These are phyloP conservation scores for Arthrobotrys sinensis DNA, from an alignment of 2,329 filamentous ascomycete genomes.

Conservation along the genomic window DNA sequence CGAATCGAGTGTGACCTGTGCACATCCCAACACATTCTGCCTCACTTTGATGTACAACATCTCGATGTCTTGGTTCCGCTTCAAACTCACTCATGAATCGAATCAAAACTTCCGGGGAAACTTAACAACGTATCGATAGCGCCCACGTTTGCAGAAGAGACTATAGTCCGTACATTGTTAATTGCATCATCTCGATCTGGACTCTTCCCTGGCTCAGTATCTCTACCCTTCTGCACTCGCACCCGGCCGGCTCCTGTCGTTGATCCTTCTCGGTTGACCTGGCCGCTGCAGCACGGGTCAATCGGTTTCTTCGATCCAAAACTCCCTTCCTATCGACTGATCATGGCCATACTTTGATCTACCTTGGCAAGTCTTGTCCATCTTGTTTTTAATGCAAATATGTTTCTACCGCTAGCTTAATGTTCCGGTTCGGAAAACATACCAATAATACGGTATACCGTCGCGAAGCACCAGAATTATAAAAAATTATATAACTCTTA, in stretches of 20 bases:
- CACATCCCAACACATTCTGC: conserved; percentile 4
- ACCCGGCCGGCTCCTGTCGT: background rate
- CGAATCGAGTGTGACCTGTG: background rate
- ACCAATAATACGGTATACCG: conserved; percentile 21
- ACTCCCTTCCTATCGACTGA: conserved; percentile 15
- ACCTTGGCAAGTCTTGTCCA: conserved; percentile 14
- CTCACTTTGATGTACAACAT: background rate
- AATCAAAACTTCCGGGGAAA: conserved; percentile 1
- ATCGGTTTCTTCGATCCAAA: conserved; percentile 9
- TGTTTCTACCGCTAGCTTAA: conserved; percentile 13
- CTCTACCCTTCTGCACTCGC: conserved; percentile 4
- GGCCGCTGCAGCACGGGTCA: conserved; percentile 1
- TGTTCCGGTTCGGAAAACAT: conserved; percentile 35
- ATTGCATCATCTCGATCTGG: background rate
- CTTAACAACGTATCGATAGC: conserved; percentile 11
- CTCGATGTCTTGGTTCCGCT: conserved; percentile 4
- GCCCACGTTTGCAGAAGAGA: background rate
- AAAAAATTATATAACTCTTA: conserved; percentile 5
- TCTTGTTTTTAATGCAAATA: conserved; percentile 14
- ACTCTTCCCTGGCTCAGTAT: background rate
- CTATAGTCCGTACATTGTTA: background rate
- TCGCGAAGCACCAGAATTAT: conserved; percentile 22
- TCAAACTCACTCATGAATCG: background rate
- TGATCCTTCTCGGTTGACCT: conserved; percentile 24
- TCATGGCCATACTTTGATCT: conserved; percentile 3